phyloP scores from a whole-genome alignment of 116 monocot species.

The Cymodocea nodosa region DNA sequence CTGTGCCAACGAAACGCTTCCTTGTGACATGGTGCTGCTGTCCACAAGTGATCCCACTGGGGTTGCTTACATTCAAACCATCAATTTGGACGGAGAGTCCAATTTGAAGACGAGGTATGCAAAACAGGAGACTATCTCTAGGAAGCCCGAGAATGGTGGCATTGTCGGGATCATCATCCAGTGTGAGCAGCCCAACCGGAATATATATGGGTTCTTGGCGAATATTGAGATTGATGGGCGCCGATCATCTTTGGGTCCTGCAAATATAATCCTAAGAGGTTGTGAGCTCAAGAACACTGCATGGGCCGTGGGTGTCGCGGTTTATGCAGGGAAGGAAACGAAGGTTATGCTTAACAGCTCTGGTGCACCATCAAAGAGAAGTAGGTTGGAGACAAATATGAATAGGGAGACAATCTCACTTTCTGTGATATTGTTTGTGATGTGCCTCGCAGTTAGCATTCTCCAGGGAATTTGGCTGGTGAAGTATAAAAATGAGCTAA shows the following conservation, averaged over 20 bases:
- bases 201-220: conserved; percentile 76
- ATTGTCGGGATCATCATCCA: conserved; percentile 44
- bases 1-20: conserved; percentile 42
- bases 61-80: conserved; percentile 77
- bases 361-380: conserved; percentile 76
- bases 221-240: conserved; percentile 48
- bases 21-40: conserved; percentile 78
- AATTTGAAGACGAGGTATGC: conserved; percentile 94
- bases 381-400: conserved; percentile 78
- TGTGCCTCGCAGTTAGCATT: conserved; percentile 36
- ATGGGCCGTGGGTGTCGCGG: conserved; percentile 68
- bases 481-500: conserved; percentile 35
- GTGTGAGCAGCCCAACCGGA: conserved; percentile 72
- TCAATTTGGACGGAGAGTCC: conserved; percentile 88
- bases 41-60: conserved; percentile 84
- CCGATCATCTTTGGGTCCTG: conserved; percentile 50
- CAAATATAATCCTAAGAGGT: conserved; percentile 69
- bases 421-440: conserved; percentile 15
- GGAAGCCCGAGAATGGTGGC: conserved; percentile 28
- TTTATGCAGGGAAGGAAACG: conserved; percentile 79
- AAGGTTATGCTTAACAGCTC: conserved; percentile 97
- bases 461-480: conserved; percentile 59
- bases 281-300: conserved; percentile 90
- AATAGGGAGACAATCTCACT: conserved; percentile 69
- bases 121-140: conserved; percentile 54